Base-by-base conservation (phyloP, 2,329 filamentous ascomycete genomes). In the Elsinoe australis region DNA sequence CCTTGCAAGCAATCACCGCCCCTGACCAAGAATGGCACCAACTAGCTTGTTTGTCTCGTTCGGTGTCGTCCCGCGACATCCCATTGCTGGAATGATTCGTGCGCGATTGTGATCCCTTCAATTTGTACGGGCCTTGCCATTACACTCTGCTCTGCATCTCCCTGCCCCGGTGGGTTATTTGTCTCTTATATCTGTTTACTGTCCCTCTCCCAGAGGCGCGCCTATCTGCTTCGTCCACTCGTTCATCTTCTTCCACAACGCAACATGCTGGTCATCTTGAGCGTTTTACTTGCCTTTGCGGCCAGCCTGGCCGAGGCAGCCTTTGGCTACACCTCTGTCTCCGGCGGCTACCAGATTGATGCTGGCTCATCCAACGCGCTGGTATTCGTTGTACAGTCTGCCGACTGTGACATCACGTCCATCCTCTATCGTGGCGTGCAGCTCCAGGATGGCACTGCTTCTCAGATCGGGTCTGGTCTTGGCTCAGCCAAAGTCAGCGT, bases 341-440 rank as follows among this genome's bases (percentile, higher is more conserved):
- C 57, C 10, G 52, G 54, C 48, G 58, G 58, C 31, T 61, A 60
- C 26, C 55, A 63, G n/a, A 55, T 66, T 7, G 63, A 66, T 50
- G 59, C 63, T 2, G 64, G 62, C 2, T 60, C 62, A 1, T 51
- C 54, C 18, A 61, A 64, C 35, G 15, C 60, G 4, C 52, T 67
- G n/a, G 53, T 59, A 6, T 57, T 66, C 14, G 62, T 61, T 5
- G 61, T 67, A 10, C 58, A 61, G 22, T 53, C 70, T 38, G 67
- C 66, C 12, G 80, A 66, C 59, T 82, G 79, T 54, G 80, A 82
- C 55, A 78, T 83, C 60, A 80, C 72, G 10, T 82, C 78, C 0
- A 76, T 83, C 60, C 71, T 72, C 47, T 82, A 72, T 58, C 73
- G 75, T 18, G 74, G 76, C 51, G 69, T 70, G 34, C 76, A 83